These are phyloP conservation scores for Aureobasidium lini DNA, from an alignment of 2,329 filamentous ascomycete genomes.

Conservation along the genomic window DNA sequence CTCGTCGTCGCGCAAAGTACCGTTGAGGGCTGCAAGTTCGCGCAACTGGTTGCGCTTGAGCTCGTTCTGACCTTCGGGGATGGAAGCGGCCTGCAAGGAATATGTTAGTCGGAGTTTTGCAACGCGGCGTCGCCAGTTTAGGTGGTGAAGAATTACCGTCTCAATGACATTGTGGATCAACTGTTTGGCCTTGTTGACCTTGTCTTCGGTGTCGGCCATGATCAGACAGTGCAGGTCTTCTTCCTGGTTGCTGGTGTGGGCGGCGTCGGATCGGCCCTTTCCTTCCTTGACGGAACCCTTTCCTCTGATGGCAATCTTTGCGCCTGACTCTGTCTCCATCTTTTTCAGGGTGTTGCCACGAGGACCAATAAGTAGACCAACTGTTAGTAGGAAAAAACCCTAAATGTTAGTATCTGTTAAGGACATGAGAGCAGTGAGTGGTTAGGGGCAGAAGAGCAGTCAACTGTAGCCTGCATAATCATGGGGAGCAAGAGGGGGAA, in stretches of 20 bases:
- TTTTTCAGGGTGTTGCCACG: constrained; percentile 99
- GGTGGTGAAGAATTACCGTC: constrained; percentile 59
- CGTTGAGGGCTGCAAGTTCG: constrained; percentile 95
- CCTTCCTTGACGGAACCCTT: constrained; percentile 99
- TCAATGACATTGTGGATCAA: constrained; percentile 98
- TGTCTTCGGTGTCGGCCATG: constrained; percentile 99
- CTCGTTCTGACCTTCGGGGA: constrained; percentile 97
- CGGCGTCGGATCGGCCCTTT: constrained; percentile 96
- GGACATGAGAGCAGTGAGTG: constrained; percentile 7
- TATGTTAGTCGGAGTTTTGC: constrained; percentile 23
- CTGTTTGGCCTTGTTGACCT: constrained; percentile 98
- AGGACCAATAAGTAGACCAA: constrained; percentile 99
- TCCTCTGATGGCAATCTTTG: constrained; percentile 98
- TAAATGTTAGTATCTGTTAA: constrained; percentile 72
- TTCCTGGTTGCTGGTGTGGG: constrained; percentile 99
- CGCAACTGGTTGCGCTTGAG: constrained; percentile 97
- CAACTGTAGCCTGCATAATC: constrained; percentile 5
- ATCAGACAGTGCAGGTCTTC: constrained; percentile 98
- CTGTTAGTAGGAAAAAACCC: constrained; percentile 75
- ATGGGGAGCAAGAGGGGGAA: constrained; percentile 30
- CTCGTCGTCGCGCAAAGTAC: constrained; percentile 96
- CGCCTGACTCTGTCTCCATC: constrained; percentile 95
- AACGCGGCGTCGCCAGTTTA: not conserved
- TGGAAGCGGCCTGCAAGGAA: constrained; percentile 73
- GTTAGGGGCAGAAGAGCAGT: constrained; percentile 12